Percentiles rank a stretch among this genome's conserved stretches.
phyloP scores from a whole-genome alignment of 225 moss, liverwort and hornwort species.

The Rhytidiadelphus loreus region DNA sequence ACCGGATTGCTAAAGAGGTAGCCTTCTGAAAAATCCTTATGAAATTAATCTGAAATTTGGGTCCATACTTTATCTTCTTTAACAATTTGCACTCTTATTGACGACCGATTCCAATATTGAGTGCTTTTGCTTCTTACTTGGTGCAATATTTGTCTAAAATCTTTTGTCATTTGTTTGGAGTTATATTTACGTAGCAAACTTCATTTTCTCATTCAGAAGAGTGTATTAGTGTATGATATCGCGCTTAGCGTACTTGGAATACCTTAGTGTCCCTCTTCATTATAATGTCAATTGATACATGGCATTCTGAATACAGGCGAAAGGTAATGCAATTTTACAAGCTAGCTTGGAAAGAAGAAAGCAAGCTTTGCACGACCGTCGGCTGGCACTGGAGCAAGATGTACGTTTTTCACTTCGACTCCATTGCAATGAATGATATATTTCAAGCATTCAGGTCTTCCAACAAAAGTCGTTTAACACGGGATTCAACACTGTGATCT shows the following conservation, averaged over 20 bases:
- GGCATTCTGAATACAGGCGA: slow-evolving; percentile 37
- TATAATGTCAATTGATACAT: neutral
- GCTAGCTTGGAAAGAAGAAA: slow-evolving; percentile 94
- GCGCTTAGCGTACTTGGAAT: neutral
- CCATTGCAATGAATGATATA: neutral
- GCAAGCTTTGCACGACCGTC: slow-evolving; percentile 82
- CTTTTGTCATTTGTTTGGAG: neutral
- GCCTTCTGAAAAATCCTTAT: neutral
- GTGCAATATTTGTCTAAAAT: neutral
- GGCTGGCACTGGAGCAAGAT: slow-evolving; percentile 87
- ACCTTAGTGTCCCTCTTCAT: neutral
- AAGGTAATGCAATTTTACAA: slow-evolving; percentile 84
- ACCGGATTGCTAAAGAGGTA: slow-evolving; percentile 92
- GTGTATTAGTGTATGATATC: neutral
- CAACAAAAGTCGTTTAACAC: neutral
- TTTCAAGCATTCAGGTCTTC: neutral
- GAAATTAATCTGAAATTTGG: neutral
- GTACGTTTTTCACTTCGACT: slow-evolving; percentile 10
- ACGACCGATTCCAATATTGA: neutral
- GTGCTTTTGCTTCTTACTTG: neutral
- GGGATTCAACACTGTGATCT: neutral
- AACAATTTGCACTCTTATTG: neutral
- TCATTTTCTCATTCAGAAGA: neutral
- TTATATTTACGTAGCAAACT: neutral
- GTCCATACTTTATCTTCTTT: neutral